Evolutionary conservation across 1,284 basidiomycete species (phyloP).

Genomic region (Leccinum angustisporum): DNA sequence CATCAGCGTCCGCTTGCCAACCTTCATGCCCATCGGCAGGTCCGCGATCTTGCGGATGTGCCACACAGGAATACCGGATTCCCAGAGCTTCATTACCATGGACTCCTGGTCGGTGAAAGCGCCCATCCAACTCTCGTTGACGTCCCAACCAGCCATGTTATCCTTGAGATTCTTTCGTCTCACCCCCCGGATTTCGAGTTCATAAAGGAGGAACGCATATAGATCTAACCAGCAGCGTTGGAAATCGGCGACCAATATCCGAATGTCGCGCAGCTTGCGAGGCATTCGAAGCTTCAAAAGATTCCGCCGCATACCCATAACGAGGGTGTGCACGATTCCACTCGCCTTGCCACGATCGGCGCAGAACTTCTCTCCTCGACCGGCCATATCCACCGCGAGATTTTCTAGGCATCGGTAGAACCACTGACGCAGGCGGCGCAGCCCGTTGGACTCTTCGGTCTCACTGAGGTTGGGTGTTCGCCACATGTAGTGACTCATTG

Average conservation of each 20-base stretch:
- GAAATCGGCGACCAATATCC: neutral
- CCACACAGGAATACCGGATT: neutral
- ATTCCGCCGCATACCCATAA: neutral
- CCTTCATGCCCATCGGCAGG: neutral
- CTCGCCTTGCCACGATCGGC: neutral
- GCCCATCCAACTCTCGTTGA: neutral
- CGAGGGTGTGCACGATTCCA: neutral
- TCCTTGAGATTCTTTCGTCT: neutral
- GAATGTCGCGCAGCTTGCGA: neutral
- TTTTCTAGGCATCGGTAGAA: neutral
- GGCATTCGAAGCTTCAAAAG: neutral
- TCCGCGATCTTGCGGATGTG: neutral
- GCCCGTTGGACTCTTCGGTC: neutral
- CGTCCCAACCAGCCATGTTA: neutral
- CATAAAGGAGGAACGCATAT: neutral
- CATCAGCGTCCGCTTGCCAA: neutral
- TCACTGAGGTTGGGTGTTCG: neutral
- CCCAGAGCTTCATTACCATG: neutral
- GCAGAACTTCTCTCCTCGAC: neutral
- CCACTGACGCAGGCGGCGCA: neutral
- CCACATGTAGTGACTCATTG: neutral
- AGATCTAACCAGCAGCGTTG: neutral
- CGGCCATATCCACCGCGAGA: neutral
- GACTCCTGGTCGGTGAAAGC: neutral
- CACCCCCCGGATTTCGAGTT: neutral